Evolutionary conservation across 2,329 filamentous ascomycete genomes (phyloP).

Genomic region (Diplodia corticola): DNA sequence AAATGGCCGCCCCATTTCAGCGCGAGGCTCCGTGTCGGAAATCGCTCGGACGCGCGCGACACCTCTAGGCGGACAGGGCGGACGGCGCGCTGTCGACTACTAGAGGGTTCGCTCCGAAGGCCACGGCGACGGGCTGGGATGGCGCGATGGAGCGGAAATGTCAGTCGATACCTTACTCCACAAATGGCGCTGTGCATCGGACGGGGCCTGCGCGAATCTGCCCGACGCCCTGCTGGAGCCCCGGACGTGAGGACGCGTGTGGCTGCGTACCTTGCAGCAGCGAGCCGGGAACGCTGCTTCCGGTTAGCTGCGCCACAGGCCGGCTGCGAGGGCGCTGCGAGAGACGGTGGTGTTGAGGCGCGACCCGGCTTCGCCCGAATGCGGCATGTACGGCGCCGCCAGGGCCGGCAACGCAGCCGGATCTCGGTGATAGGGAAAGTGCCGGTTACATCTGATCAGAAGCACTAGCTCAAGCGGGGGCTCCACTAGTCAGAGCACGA

Average conservation of each 20-base stretch:
- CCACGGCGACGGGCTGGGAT: neutral
- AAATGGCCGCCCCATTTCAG: constrained; percentile 9
- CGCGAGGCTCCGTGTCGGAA: constrained; percentile 2
- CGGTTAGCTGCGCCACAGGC: constrained; percentile 11
- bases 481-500: constrained; percentile 21
- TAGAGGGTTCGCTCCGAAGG: constrained; percentile 18
- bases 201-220: constrained; percentile 10
- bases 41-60: constrained; percentile 4
- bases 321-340: neutral
- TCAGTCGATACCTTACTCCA: constrained; percentile 19
- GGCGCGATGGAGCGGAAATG: constrained; percentile 21
- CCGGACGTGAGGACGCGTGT: constrained; percentile 8
- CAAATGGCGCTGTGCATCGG: constrained; percentile 11
- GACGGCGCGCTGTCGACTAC: neutral
- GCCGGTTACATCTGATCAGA: constrained; percentile 13
- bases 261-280: constrained; percentile 12
- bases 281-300: constrained; percentile 1
- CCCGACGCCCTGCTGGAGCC: constrained; percentile 4
- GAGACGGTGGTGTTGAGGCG: constrained; percentile 20
- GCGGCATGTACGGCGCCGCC: neutral
- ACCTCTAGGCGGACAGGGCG: neutral
- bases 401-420: neutral
- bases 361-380: constrained; percentile 13
- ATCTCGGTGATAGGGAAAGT: constrained; percentile 19
- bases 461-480: constrained; percentile 21